phyloP scores from a whole-genome alignment of 208 protist genomes.

The Leishmania mexicana region DNA sequence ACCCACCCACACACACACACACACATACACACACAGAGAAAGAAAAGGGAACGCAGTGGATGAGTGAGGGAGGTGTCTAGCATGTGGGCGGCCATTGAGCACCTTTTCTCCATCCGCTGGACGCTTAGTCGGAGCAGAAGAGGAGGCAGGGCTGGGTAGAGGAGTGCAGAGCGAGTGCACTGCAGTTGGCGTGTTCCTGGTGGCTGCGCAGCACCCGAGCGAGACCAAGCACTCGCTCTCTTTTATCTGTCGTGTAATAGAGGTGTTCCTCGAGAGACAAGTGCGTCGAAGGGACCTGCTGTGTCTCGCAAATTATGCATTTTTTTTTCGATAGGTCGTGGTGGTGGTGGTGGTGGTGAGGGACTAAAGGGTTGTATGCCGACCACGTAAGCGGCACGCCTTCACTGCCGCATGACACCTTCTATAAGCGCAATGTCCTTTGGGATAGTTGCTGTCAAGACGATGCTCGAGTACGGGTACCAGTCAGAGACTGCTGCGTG shows the following conservation, averaged over 20 bases:
- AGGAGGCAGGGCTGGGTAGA: background rate
- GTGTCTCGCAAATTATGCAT: background rate
- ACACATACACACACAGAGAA: background rate
- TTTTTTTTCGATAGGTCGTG: background rate
- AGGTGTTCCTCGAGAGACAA: background rate
- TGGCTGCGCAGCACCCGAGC: background rate
- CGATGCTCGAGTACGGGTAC: conserved; percentile 57
- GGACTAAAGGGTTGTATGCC: too few species aligned
- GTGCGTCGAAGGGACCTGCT: background rate
- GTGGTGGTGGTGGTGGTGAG: background rate
- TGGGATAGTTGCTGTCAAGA: conserved; percentile 51
- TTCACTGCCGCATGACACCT: conserved; percentile 9
- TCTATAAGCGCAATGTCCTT: conserved; percentile 45
- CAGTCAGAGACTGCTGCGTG: conserved; percentile 12
- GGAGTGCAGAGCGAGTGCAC: background rate
- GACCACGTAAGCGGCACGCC: too few species aligned
- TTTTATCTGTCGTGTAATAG: background rate
- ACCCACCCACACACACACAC: background rate
- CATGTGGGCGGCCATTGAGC: background rate
- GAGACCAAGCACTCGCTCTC: background rate
- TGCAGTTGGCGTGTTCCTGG: background rate
- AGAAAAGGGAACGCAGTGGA: background rate
- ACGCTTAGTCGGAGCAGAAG: background rate
- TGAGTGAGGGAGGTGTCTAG: background rate
- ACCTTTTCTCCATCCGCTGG: background rate